Evolutionary conservation across 371 early-diverging fungal genomes (phyloP), one percentile per base, ranked within the genome.

Genomic region (Mucor sp.): DNA sequence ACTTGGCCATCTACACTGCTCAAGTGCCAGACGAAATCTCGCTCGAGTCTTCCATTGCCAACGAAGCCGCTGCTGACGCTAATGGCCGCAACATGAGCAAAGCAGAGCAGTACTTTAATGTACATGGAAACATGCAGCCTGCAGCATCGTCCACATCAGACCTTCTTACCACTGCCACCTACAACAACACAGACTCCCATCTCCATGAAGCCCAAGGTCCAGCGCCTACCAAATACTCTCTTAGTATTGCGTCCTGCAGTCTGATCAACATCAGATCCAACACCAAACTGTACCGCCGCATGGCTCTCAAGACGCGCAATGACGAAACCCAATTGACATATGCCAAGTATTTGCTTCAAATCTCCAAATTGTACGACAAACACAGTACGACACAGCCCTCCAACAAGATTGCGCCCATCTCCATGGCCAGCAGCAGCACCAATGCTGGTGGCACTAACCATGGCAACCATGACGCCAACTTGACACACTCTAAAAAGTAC

Each of bases 301-400:
- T 91, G 64, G 93, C 93, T 17, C 83, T 77, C 72, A 90, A 91
- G 72, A 90, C 91, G n/a, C 82, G 86, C 61, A 87, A 90, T 63
- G 74, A 77, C 27, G 73, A 85, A 12, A 86, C 85, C 35, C 93
- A 92, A 74, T 58, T 90, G 59, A 87, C 90, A 32, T 92, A 88
- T 71, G 90, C 91, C 9, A 89, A 89, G 76, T 92, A 90, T 67
- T 74, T 92, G 60, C 66, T 92, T 15, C 81, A 85, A 43, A 79
- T 88, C 47, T 67, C 74, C 1, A 64, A 60, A 14, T 35, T 75
- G 11, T 75, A 75, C 57, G 60, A 71, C 8, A 60, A 60, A 32
- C 32, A 59, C 1, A 41, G 30, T 35, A 58, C 30, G 8, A 58
- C 28, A 8, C 47, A 47, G 21, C 47, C 47, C 21, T 47, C 47